These are phyloP conservation scores for Nicotiana tabacum DNA, from an alignment of 257 asterid species.

Conservation along the genomic window DNA sequence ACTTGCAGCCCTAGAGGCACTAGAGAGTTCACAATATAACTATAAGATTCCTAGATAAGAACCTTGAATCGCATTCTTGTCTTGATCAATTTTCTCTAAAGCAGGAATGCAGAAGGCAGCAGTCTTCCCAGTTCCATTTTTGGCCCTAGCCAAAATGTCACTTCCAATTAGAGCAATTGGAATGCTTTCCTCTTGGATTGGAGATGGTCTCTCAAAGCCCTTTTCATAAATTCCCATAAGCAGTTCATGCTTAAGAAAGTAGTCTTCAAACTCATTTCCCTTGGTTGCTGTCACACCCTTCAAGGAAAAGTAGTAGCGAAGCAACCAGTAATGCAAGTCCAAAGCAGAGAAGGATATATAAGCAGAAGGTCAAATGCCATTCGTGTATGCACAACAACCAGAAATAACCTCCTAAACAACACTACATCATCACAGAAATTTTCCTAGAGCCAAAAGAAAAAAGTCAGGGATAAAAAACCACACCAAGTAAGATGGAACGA, in stretches of 20 bases:
- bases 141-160: constrained; percentile 87
- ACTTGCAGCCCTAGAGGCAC: neutral
- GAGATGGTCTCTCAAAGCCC: constrained; percentile 94
- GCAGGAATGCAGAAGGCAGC: constrained; percentile 93
- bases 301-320: constrained; percentile 16
- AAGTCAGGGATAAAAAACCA: neutral
- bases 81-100: constrained; percentile 81
- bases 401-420: neutral
- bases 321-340: no score
- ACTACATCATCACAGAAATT: neutral
- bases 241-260: constrained; percentile 81
- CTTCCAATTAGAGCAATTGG: constrained; percentile 93
- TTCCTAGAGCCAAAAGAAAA: neutral
- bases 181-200: constrained; percentile 93
- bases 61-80: constrained; percentile 87
- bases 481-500: neutral
- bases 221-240: constrained; percentile 96
- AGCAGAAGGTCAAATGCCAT: neutral
- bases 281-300: constrained; percentile 94
- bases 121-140: constrained; percentile 94
- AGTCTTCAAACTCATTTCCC: constrained; percentile 88
- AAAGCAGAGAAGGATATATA: neutral
- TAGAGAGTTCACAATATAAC: neutral
- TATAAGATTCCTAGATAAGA: neutral
- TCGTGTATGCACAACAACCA: neutral